Conservation (phyloP, 208 protist genomes). For the Plasmodiophora brassicae region DNA sequence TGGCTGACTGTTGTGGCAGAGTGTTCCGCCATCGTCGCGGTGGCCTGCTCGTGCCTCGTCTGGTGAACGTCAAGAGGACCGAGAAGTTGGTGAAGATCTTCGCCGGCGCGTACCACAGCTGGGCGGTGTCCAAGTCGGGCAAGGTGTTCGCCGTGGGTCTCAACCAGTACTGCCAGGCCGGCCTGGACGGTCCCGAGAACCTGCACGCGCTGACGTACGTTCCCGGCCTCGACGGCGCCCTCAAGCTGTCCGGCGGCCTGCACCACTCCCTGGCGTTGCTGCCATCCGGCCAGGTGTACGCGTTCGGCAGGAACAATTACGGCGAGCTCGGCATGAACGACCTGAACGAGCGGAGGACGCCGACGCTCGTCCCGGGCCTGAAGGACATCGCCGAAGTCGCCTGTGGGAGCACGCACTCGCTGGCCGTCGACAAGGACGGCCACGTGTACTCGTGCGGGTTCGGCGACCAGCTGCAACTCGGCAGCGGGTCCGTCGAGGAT, state of each 20-base stretch:
- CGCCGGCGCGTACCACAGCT: constrained; percentile 39
- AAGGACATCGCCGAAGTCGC: not conserved
- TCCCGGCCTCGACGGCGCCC: not conserved
- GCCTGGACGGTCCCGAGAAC: constrained; percentile 9
- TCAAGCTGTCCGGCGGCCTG: constrained; percentile 16
- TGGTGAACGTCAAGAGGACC: not conserved
- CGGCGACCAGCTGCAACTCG: not conserved
- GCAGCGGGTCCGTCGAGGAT: not conserved
- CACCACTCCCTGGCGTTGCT: constrained; percentile 18
- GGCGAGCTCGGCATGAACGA: constrained; percentile 32
- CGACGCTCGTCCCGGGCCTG: not conserved
- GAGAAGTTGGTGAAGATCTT: not conserved
- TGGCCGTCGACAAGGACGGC: constrained; percentile 6
- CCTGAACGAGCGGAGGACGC: not conserved
- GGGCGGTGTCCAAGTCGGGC: not conserved
- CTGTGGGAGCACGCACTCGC: constrained; percentile 36
- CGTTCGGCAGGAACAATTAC: constrained; percentile 47
- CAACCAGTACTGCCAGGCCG: constrained; percentile 47
- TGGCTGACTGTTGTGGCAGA: no score
- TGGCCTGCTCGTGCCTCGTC: not conserved
- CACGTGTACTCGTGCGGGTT: constrained; percentile 27
- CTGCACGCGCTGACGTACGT: not conserved
- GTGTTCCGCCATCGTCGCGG: not conserved
- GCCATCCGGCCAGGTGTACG: not conserved
- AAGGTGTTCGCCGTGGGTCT: constrained; percentile 43